Evolutionary conservation across 2,329 filamentous ascomycete genomes (phyloP), one percentile per base, ranked within the genome.

Genomic region (Botryotinia globosa): DNA sequence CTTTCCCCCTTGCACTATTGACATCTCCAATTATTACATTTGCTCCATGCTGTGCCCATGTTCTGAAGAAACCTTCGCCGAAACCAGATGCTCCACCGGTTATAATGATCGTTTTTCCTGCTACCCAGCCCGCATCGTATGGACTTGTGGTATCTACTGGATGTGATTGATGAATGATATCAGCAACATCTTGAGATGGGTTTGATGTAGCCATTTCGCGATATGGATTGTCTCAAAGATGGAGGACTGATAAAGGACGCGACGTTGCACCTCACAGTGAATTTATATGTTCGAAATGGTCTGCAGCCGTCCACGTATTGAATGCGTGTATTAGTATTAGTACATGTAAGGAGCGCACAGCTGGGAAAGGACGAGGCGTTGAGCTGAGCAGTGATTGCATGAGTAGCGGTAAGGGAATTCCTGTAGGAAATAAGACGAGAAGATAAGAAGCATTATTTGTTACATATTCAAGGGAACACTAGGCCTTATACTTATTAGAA

Each of bases 1-100:
- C 80, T 75, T 88, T 84, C 37, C 89, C 90, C 16, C 83, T 83
- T 29, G 80, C 75, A 72, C 85, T 83, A 77, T 88, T 87, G 77
- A 92, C 82, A 80, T 92, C 90, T 59, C 89, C 90, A 56, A 92
- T 83, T 75, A 91, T 84, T 64, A 92, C 82, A 75, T 87, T 86
- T 1, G 90, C 89, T 32, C 87, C 88, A 74, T 85, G 82, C 0
- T 80, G 78, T 18, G 88, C 88, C 86, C 87, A 89, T 73, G 83
- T 80, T 51, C 83, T 83, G 54, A 86, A 84, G 78, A 89, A 87
- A 32, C 83, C 84, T 18, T 86, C 85, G 3, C 89, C 89, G 74
- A 90, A 84, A 12, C 88, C 88, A 72, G 87, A 88, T 34, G 89
- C 88, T 42, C 87, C 89, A 63, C 90, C 90, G 0, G 90, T 91